Base-by-base conservation (phyloP, 75 land plant genomes). In the Sequoia sempervirens region DNA sequence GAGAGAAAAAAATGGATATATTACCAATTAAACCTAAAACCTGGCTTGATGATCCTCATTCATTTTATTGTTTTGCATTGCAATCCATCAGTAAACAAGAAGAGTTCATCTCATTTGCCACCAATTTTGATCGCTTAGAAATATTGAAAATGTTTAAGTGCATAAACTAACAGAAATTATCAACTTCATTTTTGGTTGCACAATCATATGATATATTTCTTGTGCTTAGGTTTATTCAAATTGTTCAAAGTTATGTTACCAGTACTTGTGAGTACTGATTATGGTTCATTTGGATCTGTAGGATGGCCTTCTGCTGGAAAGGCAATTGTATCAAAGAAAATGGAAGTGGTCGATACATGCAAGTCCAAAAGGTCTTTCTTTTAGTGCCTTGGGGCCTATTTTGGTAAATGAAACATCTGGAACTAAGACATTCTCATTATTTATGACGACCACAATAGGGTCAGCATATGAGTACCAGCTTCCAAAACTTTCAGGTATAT, bases 341-440 rank as follows among this genome's bases (percentile, higher is more conserved):
- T 95, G 96, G 96, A 91, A 90, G 74, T 95, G 96, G 96, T 66
- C 86, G 12, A 61, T 86, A 56, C 96, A 95, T 89, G 90, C 89
- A 88, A 83, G 82, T 64, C 93, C 96, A 23, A 66, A 84, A 37
- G 87, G 81, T 52, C 75, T 88, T 82, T 81, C 74, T 36, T 85
- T 95, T 70, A 86, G 92, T 87, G 86, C 95, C 8, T 87, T 93
- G 28, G 89, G 88, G 74, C 86, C 84, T 64, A 72, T 79, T 75
- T 61, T 68, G 30, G 84, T 74, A 64, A 86, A 86, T 84, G 87
- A 87, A 40, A 54, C 61, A 54, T n/a, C 30, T 4, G 82, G 85
- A 70, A 89, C 85, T 15, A 89, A 84, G 46, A 76, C 68, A 10
- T 79, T 84, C 40, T 86, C 93, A 26, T 81, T 95, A 83, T 92